A percentile compares a stretch with the other conserved stretches of the same genome.
Evolutionary conservation across 179 eudicot genomes (phyloP).

Genomic region (Camellia oleifera): DNA sequence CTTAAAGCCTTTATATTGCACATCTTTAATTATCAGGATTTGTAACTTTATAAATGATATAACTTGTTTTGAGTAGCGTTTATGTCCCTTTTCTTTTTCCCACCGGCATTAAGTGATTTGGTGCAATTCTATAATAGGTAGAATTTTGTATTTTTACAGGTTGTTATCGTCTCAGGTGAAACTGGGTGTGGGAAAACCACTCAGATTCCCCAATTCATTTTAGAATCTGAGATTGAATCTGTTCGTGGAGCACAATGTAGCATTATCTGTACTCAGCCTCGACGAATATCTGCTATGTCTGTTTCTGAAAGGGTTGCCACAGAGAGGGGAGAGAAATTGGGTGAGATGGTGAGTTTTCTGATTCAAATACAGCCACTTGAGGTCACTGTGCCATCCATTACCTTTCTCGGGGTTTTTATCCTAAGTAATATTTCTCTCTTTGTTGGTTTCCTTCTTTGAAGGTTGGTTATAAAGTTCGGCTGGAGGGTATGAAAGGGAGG

Average conservation of each 20-base stretch:
- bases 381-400: slow-evolving; percentile 1
- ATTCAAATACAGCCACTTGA: background rate
- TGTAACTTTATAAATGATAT: background rate
- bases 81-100: background rate
- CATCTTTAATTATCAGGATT: background rate
- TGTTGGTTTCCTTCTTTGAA: slow-evolving; percentile 15
- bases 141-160: slow-evolving; percentile 38
- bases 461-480: slow-evolving; percentile 86
- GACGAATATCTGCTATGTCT: slow-evolving; percentile 92
- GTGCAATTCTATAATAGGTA: slow-evolving; percentile 3
- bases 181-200: slow-evolving; percentile 97
- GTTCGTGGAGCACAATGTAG: slow-evolving; percentile 76
- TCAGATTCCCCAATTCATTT: slow-evolving; percentile 86
- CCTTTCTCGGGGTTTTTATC: background rate
- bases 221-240: slow-evolving; percentile 82
- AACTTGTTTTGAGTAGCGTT: background rate
- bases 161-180: slow-evolving; percentile 85
- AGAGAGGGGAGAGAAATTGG: slow-evolving; percentile 69
- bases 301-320: slow-evolving; percentile 94
- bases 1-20: background rate
- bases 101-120: background rate
- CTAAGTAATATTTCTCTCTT: background rate
- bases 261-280: slow-evolving; percentile 86
- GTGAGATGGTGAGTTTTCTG: slow-evolving; percentile 72
- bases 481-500: slow-evolving; percentile 83